Evolutionary conservation across 2,329 filamentous ascomycete genomes (phyloP), one percentile per base, ranked within the genome.

Genomic region (Ophioceras dolichostomum): DNA sequence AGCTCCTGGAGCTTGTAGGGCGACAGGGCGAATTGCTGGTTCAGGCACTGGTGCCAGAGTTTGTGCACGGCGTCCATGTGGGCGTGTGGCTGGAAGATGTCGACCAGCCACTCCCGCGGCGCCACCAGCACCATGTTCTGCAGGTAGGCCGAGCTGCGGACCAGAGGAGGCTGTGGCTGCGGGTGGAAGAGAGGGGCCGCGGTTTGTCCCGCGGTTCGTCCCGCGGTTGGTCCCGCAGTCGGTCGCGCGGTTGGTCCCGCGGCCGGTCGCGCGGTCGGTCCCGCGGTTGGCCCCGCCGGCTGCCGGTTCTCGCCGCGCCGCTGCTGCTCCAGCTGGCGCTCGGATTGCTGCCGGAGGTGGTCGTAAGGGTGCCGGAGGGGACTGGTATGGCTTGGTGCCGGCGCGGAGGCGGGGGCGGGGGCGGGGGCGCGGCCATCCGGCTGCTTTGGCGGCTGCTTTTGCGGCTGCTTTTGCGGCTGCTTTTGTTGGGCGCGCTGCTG

Each of bases 31-130:
- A 73, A 76, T 27, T 59, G 56, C 33, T 56, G 43, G 18, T 65
- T 60, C 39, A 69, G 48, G 44, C 56, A 60, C 43, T 61, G 53
- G 36, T 55, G 55, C 70, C 70, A 74, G 13, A 74, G 56, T 4
- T 57, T 54, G 40, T 67, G 54, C 10, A 65, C 52, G 2, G 60
- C 60, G 3, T 50, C 42, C 32, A 64, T 41, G 34, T 71, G 62
- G 24, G 52, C 57, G 13, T 56, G 46, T 12, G 28, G 18, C n/a
- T 18, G 17, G 34, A 36, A 32, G 61, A 68, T 13, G 17, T 62
- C 53, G 16, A 67, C 55, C 3, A 49, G 42, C 69, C 69, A 73
- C 18, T 48, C 44, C 30, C 49, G 52, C 12, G 53, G 54, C 9
- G 50, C 44, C n/a, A n/a, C n/a, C 36, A 51, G 41, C 30, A 56